Evolutionary conservation across 108 stramenopile species (phyloP).

Genomic region (Skeletonema menzelii): DNA sequence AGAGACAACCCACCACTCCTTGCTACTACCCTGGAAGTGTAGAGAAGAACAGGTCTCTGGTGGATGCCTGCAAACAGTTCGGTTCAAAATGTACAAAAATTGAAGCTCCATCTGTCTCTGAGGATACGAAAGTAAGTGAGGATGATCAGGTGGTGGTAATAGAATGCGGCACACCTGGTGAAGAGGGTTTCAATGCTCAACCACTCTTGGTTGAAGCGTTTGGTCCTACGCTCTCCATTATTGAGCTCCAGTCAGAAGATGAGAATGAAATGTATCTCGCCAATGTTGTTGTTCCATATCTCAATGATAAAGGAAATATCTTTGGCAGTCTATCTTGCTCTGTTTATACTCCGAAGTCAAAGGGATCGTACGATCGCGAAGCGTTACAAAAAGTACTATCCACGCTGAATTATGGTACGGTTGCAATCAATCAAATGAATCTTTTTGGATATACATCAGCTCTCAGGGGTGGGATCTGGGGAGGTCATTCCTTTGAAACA

Average conservation of each 20-base stretch:
- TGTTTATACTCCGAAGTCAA: slow-evolving; percentile 5
- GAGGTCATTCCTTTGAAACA: slow-evolving; percentile 12
- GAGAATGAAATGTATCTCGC: slow-evolving; percentile 11
- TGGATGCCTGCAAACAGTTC: slow-evolving; percentile 4
- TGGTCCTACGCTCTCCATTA: slow-evolving; percentile 29
- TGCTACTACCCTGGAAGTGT: slow-evolving; percentile 36
- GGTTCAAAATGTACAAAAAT: slow-evolving; percentile 8
- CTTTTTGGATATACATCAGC: slow-evolving; percentile 7
- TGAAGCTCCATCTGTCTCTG: slow-evolving; percentile 5
- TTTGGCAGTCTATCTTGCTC: slow-evolving; percentile 35
- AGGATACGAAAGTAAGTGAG: slow-evolving; percentile 1
- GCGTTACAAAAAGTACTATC: not conserved
- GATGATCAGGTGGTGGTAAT: slow-evolving; percentile 7
- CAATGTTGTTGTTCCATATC: slow-evolving; percentile 18
- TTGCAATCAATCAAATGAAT: slow-evolving; percentile 15
- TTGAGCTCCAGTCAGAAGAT: slow-evolving; percentile 20
- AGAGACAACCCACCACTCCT: slow-evolving; percentile 5
- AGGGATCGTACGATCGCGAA: not conserved
- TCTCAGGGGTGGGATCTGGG: slow-evolving; percentile 14
- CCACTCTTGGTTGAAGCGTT: slow-evolving; percentile 28
- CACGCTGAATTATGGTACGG: slow-evolving; percentile 9
- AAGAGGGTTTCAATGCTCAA: slow-evolving; percentile 13
- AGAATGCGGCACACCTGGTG: slow-evolving; percentile 25
- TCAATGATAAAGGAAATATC: slow-evolving; percentile 36
- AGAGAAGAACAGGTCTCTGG: slow-evolving; percentile 4